Evolutionary conservation across 2,329 filamentous ascomycete species (phyloP).

Genomic region (Fusarium hostae): DNA sequence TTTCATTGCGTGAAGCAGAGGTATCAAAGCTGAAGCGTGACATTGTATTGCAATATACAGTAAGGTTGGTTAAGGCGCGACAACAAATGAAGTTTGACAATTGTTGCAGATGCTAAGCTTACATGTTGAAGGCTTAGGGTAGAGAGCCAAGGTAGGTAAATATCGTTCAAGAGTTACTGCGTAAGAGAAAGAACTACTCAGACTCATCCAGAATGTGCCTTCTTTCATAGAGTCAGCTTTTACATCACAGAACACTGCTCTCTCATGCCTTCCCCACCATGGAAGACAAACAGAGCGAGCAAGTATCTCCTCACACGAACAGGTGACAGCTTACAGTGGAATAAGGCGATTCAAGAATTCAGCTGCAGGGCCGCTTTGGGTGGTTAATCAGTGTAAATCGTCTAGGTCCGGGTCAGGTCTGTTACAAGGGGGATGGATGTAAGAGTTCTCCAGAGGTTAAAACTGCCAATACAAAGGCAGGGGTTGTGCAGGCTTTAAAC

Average conservation of each 20-base stretch:
- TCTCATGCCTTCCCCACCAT: not conserved
- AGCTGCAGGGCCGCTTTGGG: slow-evolving; percentile 21
- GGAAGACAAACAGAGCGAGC: not conserved
- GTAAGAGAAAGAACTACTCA: slow-evolving; percentile 1
- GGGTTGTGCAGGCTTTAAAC: slow-evolving; percentile 42
- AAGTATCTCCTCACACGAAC: not conserved
- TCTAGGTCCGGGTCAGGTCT: slow-evolving; percentile 14
- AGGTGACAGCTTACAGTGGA: slow-evolving; percentile 26
- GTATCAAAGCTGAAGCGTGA: slow-evolving; percentile 49
- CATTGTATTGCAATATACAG: slow-evolving; percentile 37
- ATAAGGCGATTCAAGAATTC: slow-evolving; percentile 18
- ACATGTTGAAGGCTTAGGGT: slow-evolving; percentile 31
- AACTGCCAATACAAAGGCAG: slow-evolving; percentile 26
- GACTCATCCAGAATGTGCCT: slow-evolving; percentile 18
- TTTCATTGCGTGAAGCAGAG: slow-evolving; percentile 36
- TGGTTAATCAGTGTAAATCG: slow-evolving; percentile 27
- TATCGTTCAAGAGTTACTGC: not conserved
- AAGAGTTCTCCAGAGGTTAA: slow-evolving; percentile 17
- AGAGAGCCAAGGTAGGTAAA: not conserved
- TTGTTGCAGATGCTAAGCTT: slow-evolving; percentile 24
- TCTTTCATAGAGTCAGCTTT: slow-evolving; percentile 32
- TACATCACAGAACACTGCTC: not conserved
- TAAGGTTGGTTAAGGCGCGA: not conserved
- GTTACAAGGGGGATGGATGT: slow-evolving; percentile 30
- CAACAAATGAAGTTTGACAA: not conserved